Percentiles rank a stretch among this genome's conserved stretches.
phyloP scores from a whole-genome alignment of 768 basidiomycete species.

The Strobilomyces echinocephalus region DNA sequence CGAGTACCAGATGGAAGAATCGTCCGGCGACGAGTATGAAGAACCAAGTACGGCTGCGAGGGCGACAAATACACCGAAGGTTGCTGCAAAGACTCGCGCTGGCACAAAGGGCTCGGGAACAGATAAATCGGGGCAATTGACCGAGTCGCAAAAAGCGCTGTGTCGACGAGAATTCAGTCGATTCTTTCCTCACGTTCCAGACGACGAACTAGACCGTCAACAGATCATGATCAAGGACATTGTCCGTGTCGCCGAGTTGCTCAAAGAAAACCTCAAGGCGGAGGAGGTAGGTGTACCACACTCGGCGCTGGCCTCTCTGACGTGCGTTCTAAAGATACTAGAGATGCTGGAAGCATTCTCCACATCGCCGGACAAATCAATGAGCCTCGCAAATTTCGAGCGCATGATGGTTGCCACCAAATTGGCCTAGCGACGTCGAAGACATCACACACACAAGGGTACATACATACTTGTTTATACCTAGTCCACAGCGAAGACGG shows the following conservation, averaged over 20 bases:
- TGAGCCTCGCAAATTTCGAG: conserved; percentile 66
- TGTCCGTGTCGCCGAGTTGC: conserved; percentile 49
- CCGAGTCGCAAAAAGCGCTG: conserved; percentile 47
- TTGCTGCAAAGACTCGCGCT: background rate
- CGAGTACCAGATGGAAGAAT: conserved; percentile 24
- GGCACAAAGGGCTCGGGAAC: background rate
- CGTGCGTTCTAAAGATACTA: conserved; percentile 47
- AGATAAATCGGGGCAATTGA: conserved; percentile 31
- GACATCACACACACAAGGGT: conserved; percentile 1
- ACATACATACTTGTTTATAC: background rate
- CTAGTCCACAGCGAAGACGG: background rate
- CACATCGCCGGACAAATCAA: conserved; percentile 60
- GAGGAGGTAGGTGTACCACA: conserved; percentile 54
- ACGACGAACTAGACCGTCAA: conserved; percentile 44
- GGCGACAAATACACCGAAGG: conserved; percentile 9
- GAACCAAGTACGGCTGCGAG: conserved; percentile 6
- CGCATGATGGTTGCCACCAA: conserved; percentile 66
- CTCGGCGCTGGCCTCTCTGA: background rate
- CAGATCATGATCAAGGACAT: conserved; percentile 67
- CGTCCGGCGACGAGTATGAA: conserved; percentile 29
- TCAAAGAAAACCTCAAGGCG: conserved; percentile 67
- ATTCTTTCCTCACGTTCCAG: conserved; percentile 60
- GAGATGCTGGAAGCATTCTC: conserved; percentile 82
- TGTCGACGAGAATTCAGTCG: conserved; percentile 61
- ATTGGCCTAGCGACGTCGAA: conserved; percentile 9